Conservation (phyloP, 257 asterid species). For the Gentiana dahurica region DNA sequence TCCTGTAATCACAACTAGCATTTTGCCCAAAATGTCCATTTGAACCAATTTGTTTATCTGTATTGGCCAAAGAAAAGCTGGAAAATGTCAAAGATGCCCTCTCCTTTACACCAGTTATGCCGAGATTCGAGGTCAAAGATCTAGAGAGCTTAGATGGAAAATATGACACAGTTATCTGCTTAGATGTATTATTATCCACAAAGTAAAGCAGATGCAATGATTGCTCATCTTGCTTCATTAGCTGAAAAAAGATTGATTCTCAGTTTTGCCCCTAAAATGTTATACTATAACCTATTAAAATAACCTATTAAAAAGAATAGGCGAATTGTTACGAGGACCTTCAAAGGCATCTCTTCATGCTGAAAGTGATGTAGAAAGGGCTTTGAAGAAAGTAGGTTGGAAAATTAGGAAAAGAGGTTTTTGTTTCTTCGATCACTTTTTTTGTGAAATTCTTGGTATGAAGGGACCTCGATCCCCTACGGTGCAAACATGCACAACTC, state of each 20-base stretch:
- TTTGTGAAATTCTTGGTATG: too few species aligned
- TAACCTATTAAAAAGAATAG: too few species aligned
- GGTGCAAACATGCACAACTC: too few species aligned
- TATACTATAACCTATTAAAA: slow-evolving; percentile 67
- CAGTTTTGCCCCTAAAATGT: slow-evolving; percentile 89
- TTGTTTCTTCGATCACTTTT: too few species aligned
- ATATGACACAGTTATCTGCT: slow-evolving; percentile 76
- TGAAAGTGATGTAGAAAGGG: slow-evolving; percentile 77
- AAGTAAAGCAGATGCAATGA: slow-evolving; percentile 86
- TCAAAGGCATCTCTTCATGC: slow-evolving; percentile 94
- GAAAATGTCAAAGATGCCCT: slow-evolving; percentile 33
- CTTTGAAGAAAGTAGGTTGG: slow-evolving; percentile 81
- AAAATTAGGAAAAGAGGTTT: slow-evolving; percentile 70
- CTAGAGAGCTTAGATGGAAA: slow-evolving; percentile 83
- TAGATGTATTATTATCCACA: slow-evolving; percentile 96
- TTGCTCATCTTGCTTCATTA: slow-evolving; percentile 83
- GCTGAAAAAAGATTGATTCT: slow-evolving; percentile 75
- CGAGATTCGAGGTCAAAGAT: slow-evolving; percentile 78
- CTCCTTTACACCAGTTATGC: slow-evolving; percentile 40
- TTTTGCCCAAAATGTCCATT: too few species aligned
- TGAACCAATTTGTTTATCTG: not conserved
- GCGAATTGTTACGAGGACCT: slow-evolving; percentile 95
- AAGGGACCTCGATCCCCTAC: too few species aligned
- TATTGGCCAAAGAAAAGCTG: slow-evolving; percentile 70
- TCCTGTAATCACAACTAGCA: too few species aligned